phyloP scores from a whole-genome alignment of 2,329 filamentous ascomycete species.

The Parascedosporium putredinis region DNA sequence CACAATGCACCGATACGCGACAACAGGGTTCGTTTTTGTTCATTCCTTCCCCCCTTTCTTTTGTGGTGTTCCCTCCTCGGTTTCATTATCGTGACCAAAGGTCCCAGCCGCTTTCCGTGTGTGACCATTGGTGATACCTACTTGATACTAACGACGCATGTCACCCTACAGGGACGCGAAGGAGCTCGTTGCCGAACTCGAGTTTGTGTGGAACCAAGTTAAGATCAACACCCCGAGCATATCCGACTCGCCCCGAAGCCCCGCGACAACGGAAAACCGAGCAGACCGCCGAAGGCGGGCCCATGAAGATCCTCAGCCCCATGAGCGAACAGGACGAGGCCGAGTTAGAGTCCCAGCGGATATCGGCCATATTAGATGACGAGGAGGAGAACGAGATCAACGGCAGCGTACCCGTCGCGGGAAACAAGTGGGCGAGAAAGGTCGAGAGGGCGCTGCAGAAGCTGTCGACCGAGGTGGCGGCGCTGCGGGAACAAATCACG shows the following conservation, averaged over 20 bases:
- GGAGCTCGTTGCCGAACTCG: constrained; percentile 85
- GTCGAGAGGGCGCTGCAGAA: constrained; percentile 81
- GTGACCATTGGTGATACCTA: not conserved
- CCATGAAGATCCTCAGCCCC: constrained; percentile 66
- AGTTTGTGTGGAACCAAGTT: constrained; percentile 98
- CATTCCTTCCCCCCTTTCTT: constrained; percentile 12
- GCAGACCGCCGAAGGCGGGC: constrained; percentile 35
- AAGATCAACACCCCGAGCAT: constrained; percentile 70
- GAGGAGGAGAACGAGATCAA: constrained; percentile 31
- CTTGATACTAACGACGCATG: not conserved
- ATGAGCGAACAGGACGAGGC: constrained; percentile 76
- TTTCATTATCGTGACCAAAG: too few relatives aligned
- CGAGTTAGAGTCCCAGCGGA: constrained; percentile 40
- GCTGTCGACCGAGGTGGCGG: constrained; percentile 86
- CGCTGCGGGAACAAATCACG: constrained; percentile 82
- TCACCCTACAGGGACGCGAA: constrained; percentile 53
- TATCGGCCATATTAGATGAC: constrained; percentile 31
- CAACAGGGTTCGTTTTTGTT: constrained; percentile 52
- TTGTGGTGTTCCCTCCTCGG: too few relatives aligned
- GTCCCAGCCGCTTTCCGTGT: too few relatives aligned
- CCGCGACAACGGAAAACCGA: constrained; percentile 29
- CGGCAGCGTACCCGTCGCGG: constrained; percentile 22
- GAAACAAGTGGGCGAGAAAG: constrained; percentile 62
- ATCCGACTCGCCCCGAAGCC: constrained; percentile 40
- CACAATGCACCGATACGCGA: constrained; percentile 94